Evolutionary conservation across 192 early-diverging fungal genomes (phyloP).

Genomic region (Entophlyctis helioformis): DNA sequence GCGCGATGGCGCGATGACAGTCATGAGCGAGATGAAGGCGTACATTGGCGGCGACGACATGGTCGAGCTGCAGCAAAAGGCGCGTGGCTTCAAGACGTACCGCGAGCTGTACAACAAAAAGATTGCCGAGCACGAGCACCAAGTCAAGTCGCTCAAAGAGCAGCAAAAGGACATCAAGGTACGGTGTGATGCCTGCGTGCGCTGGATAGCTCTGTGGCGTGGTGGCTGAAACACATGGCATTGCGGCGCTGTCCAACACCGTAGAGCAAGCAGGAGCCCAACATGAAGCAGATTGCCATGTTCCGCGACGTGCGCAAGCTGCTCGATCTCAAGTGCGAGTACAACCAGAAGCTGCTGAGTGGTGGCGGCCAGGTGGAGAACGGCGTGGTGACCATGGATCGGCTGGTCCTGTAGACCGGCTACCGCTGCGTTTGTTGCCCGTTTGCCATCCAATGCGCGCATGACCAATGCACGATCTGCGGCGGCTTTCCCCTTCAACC

Average conservation of each 20-base stretch:
- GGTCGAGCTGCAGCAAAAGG: slow-evolving; percentile 32
- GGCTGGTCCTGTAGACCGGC: too few relatives aligned
- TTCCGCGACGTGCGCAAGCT: slow-evolving; percentile 28
- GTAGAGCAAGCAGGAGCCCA: slow-evolving; percentile 29
- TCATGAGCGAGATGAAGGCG: slow-evolving; percentile 48
- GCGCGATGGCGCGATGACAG: slow-evolving; percentile 4
- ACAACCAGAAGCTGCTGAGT: slow-evolving; percentile 30
- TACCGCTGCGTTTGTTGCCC: too few relatives aligned
- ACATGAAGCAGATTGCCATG: slow-evolving; percentile 30
- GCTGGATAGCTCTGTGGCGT: too few relatives aligned
- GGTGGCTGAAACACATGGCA: too few relatives aligned
- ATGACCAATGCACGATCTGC: too few relatives aligned
- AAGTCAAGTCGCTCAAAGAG: slow-evolving; percentile 29
- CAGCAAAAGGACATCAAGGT: slow-evolving; percentile 44
- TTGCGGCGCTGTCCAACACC: background rate
- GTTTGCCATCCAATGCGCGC: too few relatives aligned
- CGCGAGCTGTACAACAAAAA: slow-evolving; percentile 41
- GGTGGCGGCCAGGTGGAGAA: background rate
- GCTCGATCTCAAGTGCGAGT: slow-evolving; percentile 22
- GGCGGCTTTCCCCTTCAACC: too few relatives aligned
- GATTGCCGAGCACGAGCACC: slow-evolving; percentile 36
- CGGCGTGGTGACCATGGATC: too few relatives aligned
- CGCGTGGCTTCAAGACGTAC: slow-evolving; percentile 51
- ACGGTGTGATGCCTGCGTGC: too few relatives aligned
- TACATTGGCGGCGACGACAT: slow-evolving; percentile 53